phyloP scores from a whole-genome alignment of 2,329 filamentous ascomycete species.

The Diplodia mutila region DNA sequence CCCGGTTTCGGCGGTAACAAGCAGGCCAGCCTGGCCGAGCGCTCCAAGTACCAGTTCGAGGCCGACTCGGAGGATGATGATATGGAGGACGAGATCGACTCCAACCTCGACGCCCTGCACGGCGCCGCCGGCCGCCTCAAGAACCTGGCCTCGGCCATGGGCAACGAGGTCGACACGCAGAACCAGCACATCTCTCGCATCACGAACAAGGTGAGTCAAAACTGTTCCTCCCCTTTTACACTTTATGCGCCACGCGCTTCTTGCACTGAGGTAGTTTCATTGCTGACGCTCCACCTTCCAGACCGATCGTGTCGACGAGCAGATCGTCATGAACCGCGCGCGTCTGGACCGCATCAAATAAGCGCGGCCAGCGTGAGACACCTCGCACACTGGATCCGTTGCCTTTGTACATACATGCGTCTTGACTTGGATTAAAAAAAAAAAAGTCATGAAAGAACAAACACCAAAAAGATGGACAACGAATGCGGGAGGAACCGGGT shows the following conservation, averaged over 20 bases:
- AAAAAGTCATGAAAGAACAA: background rate
- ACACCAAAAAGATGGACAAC: background rate
- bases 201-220: slow-evolving; percentile 59
- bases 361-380: background rate
- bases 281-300: slow-evolving; percentile 32
- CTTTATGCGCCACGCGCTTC: too few species aligned
- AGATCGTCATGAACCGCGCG: slow-evolving; percentile 77
- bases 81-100: slow-evolving; percentile 61
- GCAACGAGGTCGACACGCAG: slow-evolving; percentile 74
- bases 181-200: slow-evolving; percentile 79
- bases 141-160: slow-evolving; percentile 72
- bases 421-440: background rate
- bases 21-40: slow-evolving; percentile 60
- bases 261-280: background rate
- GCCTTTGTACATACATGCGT: slow-evolving; percentile 17
- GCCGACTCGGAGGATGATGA: slow-evolving; percentile 62
- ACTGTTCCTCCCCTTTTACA: background rate
- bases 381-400: background rate
- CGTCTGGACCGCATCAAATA: slow-evolving; percentile 66
- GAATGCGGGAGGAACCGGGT: background rate
- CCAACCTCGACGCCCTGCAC: slow-evolving; percentile 59
- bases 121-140: slow-evolving; percentile 72
- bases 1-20: slow-evolving; percentile 58
- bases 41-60: slow-evolving; percentile 77
- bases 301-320: slow-evolving; percentile 77